These are phyloP conservation scores for Amyloporia xantha DNA, from an alignment of 768 basidiomycete genomes.

Conservation along the genomic window DNA sequence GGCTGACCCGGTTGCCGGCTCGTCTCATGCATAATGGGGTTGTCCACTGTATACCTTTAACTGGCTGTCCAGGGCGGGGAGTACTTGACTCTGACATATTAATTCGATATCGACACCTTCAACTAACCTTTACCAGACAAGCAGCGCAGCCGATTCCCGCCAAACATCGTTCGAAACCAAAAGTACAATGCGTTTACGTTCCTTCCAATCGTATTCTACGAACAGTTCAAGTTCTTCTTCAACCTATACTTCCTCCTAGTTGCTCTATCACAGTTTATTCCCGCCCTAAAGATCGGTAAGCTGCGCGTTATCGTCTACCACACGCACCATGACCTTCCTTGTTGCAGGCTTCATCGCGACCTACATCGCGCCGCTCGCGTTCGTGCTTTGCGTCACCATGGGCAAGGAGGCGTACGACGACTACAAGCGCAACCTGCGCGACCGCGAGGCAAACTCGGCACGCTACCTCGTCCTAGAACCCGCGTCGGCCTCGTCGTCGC, in stretches of 20 bases:
- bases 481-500: slow-evolving; percentile 26
- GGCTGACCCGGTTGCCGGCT: too few relatives aligned
- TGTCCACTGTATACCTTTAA: too few relatives aligned
- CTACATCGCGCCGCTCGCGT: slow-evolving; percentile 93
- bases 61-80: too few relatives aligned
- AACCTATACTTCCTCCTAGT: slow-evolving; percentile 98
- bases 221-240: slow-evolving; percentile 99
- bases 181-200: slow-evolving; percentile 98
- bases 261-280: slow-evolving; percentile 92
- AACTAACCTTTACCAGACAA: slow-evolving; percentile 43
- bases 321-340: background rate
- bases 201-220: slow-evolving; percentile 94
- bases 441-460: slow-evolving; percentile 92
- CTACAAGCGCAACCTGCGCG: slow-evolving; percentile 88
- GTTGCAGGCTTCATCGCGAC: slow-evolving; percentile 89
- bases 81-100: too few relatives aligned
- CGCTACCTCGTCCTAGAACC: slow-evolving; percentile 80
- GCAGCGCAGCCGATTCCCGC: slow-evolving; percentile 61
- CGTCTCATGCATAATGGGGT: too few relatives aligned
- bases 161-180: slow-evolving; percentile 94
- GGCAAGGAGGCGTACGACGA: slow-evolving; percentile 99
- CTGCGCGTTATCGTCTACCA: background rate
- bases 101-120: too few relatives aligned
- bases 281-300: slow-evolving; percentile 91
- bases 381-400: slow-evolving; percentile 92